phyloP scores from a whole-genome alignment of 192 early-diverging fungal species.

The Paraglomus brasilianum region DNA sequence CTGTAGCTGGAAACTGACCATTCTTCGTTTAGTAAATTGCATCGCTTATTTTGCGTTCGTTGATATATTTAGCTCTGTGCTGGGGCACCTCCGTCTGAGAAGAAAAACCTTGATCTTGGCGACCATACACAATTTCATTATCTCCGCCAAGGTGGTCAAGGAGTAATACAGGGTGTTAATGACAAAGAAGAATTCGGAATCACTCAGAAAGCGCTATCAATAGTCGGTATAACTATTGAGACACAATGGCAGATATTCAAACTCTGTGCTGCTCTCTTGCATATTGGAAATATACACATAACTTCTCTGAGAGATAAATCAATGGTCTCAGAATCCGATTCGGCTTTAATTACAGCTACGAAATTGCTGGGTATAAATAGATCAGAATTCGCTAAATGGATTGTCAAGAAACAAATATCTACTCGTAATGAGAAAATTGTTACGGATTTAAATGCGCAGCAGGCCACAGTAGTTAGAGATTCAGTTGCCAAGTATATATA shows the following conservation, averaged over 20 bases:
- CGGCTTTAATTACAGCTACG: constrained; percentile 67
- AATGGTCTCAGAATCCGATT: constrained; percentile 72
- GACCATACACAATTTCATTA: constrained; percentile 81
- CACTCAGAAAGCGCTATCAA: constrained; percentile 82
- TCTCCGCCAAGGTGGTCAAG: constrained; percentile 81
- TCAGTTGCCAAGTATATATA: constrained; percentile 98
- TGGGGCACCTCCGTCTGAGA: constrained; percentile 80
- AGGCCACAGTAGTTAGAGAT: constrained; percentile 81
- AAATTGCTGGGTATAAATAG: constrained; percentile 76
- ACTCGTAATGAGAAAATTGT: constrained; percentile 93
- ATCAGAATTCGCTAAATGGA: constrained; percentile 89
- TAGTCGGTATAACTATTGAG: constrained; percentile 79
- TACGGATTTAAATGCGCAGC: constrained; percentile 66
- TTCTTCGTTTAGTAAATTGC: too few relatives aligned
- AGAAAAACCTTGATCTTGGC: constrained; percentile 77
- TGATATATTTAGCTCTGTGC: constrained; percentile 66
- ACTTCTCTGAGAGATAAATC: constrained; percentile 66
- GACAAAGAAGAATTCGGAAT: constrained; percentile 90
- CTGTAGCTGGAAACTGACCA: too few relatives aligned
- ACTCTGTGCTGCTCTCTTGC: constrained; percentile 87
- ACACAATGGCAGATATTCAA: constrained; percentile 89
- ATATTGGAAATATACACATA: constrained; percentile 94
- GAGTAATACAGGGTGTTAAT: constrained; percentile 82
- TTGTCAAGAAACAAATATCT: constrained; percentile 88
- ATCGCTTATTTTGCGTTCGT: neutral